phyloP scores from a whole-genome alignment of 2,329 filamentous ascomycete genomes.

The Pyricularia sp. region DNA sequence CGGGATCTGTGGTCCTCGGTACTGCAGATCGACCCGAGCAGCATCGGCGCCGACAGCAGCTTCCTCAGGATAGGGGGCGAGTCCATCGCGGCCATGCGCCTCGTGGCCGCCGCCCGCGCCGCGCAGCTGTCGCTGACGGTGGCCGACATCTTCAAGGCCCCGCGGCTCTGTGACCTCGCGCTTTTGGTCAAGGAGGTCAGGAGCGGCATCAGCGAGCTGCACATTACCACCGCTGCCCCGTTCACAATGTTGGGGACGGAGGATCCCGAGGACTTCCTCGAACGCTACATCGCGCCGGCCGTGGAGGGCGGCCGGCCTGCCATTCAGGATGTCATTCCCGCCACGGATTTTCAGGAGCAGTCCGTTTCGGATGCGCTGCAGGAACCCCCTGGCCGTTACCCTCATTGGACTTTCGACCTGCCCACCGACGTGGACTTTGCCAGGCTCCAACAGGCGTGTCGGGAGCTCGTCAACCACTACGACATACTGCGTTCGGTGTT shows the following conservation, averaged over 20 bases:
- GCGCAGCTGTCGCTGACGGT: not conserved
- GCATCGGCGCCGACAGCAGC: conserved; percentile 41
- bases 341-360: not conserved
- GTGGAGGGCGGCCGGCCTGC: not conserved
- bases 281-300: not conserved
- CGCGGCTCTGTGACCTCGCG: not conserved
- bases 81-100: conserved; percentile 47
- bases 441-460: not conserved
- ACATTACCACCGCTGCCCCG: not conserved
- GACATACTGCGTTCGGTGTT: not conserved
- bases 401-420: not conserved
- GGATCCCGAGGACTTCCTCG: not conserved
- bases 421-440: not conserved
- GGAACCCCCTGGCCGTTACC: not conserved
- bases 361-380: not conserved
- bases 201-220: too few species aligned
- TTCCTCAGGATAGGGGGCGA: conserved; percentile 50
- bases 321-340: not conserved
- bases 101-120: conserved; percentile 13
- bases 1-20: conserved; percentile 33
- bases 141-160: not conserved
- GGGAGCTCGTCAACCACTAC: not conserved
- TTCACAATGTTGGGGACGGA: not conserved
- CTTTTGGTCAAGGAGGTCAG: not conserved
- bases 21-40: conserved; percentile 23